These are phyloP conservation scores for Ogataea paradorogensis DNA, from an alignment of 805 yeast species.

Conservation along the genomic window DNA sequence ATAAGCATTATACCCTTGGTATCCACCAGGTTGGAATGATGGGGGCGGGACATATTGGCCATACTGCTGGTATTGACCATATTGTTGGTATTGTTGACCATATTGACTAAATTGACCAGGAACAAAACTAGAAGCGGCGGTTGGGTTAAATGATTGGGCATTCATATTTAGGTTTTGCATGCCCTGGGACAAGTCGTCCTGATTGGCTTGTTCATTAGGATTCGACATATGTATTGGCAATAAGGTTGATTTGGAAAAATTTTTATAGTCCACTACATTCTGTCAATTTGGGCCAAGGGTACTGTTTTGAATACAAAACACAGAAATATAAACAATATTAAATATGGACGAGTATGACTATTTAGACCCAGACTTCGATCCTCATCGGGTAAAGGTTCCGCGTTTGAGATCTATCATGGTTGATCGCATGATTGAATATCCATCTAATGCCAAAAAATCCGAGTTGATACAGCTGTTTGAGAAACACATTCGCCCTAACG, in stretches of 20 bases:
- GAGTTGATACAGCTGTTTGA: conserved; percentile 61
- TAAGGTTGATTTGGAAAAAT: conserved; percentile 7
- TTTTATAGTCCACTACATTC: conserved; percentile 10
- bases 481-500: conserved; percentile 48
- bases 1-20: conserved; percentile 28
- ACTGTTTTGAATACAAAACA: conserved; percentile 9
- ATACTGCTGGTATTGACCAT: conserved; percentile 19
- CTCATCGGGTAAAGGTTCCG: conserved; percentile 61
- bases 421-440: conserved; percentile 58
- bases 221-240: conserved; percentile 25
- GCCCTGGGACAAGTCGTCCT: conserved; percentile 43
- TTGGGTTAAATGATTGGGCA: conserved; percentile 45
- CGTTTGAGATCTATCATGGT: conserved; percentile 64
- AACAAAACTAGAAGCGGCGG: conserved; percentile 47
- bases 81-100: conserved; percentile 21
- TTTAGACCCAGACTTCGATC: conserved; percentile 54
- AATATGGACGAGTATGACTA: conserved; percentile 37
- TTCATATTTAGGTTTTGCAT: conserved; percentile 42
- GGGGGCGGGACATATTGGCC: conserved; percentile 27
- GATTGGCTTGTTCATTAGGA: conserved; percentile 35
- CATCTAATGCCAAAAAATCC: conserved; percentile 65
- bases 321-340: conserved; percentile 8
- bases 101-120: conserved; percentile 37
- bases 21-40: conserved; percentile 20
- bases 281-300: conserved; percentile 6